These are phyloP conservation scores for Gnaphalium uliginosum DNA, from an alignment of 129 eudicot genomes.

Conservation along the genomic window DNA sequence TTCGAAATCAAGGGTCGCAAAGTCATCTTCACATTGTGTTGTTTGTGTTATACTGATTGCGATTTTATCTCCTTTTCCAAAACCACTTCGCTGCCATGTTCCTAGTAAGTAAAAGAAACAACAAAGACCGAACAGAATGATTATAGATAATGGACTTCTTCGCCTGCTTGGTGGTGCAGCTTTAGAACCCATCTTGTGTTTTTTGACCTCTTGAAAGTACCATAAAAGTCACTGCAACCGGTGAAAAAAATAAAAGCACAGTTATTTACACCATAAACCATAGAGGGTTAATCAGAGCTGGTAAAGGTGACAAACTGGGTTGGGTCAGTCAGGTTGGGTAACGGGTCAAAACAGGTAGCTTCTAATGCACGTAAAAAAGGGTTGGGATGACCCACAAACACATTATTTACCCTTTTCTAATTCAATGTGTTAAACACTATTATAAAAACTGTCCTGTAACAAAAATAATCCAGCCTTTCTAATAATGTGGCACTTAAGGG, in stretches of 20 bases:
- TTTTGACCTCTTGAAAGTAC: background rate
- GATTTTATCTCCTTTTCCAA: constrained; percentile 60
- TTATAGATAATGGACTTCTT: constrained; percentile 19
- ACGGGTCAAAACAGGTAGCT: background rate
- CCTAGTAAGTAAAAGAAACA: constrained; percentile 62
- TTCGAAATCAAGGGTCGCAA: constrained; percentile 44
- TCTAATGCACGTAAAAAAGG: too few species aligned
- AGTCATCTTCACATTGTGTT: constrained; percentile 45
- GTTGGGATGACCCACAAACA: too few species aligned
- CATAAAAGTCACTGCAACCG: constrained; percentile 3
- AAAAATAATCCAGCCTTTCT: too few species aligned
- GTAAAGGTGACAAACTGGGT: background rate
- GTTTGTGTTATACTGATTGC: constrained; percentile 46
- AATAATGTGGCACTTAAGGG: too few species aligned
- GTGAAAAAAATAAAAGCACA: background rate
- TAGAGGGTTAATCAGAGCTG: background rate
- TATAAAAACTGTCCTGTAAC: too few species aligned
- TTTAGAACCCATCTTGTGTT: constrained; percentile 10
- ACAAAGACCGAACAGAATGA: constrained; percentile 18
- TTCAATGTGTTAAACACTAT: too few species aligned
- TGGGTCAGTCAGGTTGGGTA: background rate
- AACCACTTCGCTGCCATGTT: constrained; percentile 63
- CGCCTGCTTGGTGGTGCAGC: background rate
- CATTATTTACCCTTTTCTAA: too few species aligned
- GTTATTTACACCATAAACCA: background rate